Conservation (phyloP, 2,329 filamentous ascomycete genomes). For the Ophiostoma ulmi region DNA sequence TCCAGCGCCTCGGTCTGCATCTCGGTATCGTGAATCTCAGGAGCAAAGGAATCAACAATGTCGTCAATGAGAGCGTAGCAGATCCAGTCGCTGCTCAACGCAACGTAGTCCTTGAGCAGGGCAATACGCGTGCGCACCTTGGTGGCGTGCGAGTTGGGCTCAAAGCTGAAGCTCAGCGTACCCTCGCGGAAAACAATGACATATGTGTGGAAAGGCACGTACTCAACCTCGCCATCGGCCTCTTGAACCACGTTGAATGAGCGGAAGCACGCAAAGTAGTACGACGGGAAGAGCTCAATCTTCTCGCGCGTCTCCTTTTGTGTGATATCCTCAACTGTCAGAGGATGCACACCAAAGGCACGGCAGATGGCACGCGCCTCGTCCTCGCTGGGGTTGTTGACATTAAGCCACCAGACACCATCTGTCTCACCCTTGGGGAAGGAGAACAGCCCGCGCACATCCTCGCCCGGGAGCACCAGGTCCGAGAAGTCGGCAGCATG, state of each 20-base stretch:
- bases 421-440: constrained; percentile 58
- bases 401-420: constrained; percentile 98
- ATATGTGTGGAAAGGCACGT: constrained; percentile 94
- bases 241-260: constrained; percentile 80
- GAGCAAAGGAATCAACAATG: constrained; percentile 93
- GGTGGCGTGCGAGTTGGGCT: constrained; percentile 76
- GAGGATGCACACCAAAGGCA: constrained; percentile 89
- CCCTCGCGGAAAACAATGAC: constrained; percentile 96
- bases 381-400: constrained; percentile 82
- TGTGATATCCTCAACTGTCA: constrained; percentile 93
- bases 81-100: constrained; percentile 95
- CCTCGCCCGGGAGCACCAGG: constrained; percentile 81
- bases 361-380: constrained; percentile 85
- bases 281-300: constrained; percentile 93
- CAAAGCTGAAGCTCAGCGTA: constrained; percentile 90
- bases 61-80: constrained; percentile 98
- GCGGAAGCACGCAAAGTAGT: constrained; percentile 97
- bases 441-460: constrained; percentile 78
- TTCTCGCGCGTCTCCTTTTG: constrained; percentile 96
- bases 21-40: constrained; percentile 82
- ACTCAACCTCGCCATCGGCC: constrained; percentile 71
- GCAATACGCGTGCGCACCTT: constrained; percentile 90
- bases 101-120: constrained; percentile 88
- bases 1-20: constrained; percentile 87
- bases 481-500: constrained; percentile 86